Conservation (phyloP, 164 flowering plant genomes). For the Berberis vulgaris region DNA sequence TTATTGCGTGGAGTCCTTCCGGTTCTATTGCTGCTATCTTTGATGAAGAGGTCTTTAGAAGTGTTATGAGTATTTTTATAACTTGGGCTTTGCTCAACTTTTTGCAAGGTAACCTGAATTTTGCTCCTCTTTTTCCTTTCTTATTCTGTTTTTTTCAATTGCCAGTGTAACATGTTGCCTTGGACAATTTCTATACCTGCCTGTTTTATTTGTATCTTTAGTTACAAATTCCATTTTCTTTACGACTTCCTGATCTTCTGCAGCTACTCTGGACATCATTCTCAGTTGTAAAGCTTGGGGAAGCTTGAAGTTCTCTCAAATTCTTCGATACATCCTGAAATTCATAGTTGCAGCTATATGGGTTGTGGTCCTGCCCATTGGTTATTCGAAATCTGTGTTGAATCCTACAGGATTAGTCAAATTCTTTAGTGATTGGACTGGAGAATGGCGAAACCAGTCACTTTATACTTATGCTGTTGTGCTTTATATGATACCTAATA, state of each 20-base stretch:
- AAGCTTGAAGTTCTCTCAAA: constrained; percentile 67
- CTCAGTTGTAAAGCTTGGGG: constrained; percentile 86
- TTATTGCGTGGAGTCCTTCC: constrained; percentile 76
- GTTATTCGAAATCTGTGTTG: constrained; percentile 58
- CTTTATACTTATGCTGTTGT: constrained; percentile 62
- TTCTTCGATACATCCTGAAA: constrained; percentile 73
- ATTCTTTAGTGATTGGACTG: constrained; percentile 58
- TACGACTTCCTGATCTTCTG: constrained; percentile 17
- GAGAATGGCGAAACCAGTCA: constrained; percentile 53
- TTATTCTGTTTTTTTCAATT: no score
- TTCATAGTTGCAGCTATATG: constrained; percentile 76
- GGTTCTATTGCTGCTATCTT: constrained; percentile 55
- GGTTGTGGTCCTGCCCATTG: constrained; percentile 78
- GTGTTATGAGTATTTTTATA: constrained; percentile 70
- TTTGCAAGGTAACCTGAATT: constrained; percentile 52
- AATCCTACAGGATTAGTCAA: constrained; percentile 76
- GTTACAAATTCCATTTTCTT: constrained; percentile 4
- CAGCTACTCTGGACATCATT: constrained; percentile 84
- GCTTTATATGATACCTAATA: constrained; percentile 72
- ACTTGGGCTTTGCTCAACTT: constrained; percentile 77
- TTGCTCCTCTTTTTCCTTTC: not conserved
- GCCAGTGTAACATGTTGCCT: no score
- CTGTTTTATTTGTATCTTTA: not conserved
- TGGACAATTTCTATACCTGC: not conserved
- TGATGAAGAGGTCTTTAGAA: constrained; percentile 56